Evolutionary conservation across 768 basidiomycete genomes (phyloP), one percentile per base, ranked within the genome.

Genomic region (Neoboletus magnificus): DNA sequence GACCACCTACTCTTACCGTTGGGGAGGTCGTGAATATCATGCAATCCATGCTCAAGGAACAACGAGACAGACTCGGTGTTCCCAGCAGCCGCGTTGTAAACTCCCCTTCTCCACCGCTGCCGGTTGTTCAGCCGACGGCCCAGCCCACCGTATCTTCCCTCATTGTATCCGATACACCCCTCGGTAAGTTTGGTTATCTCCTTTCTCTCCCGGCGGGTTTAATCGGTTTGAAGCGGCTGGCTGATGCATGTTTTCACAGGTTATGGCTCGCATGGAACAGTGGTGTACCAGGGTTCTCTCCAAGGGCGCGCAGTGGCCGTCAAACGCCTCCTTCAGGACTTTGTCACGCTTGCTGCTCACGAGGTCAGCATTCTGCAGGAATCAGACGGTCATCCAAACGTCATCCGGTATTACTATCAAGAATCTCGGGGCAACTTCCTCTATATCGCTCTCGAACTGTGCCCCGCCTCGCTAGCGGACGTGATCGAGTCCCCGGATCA

Each of bases 261-360:
- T 4, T 93, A 88, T 62, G 95, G 95, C 4, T 98, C 94, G 0
- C 94, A 98, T 66, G 97, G 97, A 7, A 99, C 97, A 0, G 90
- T 98, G 41, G 97, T 99, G 4, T 93, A 84, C 73, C 82, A 89
- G 66, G 97, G 96, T 4, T 89, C 93, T 9, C 82, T 98, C n/a
- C 96, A 98, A 75, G 94, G 93, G 0, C 87, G 97, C 49, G 89
- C 96, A 0, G 97, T 99, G 1, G 97, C 97, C n/a, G 94, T 99
- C 55, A 98, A 99, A 71, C 91, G 97, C 0, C 82, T 99, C 4
- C 81, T 98, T 8, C 89, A 87, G 62, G 95, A 98, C 71, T 98
- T 98, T 64, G 92, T 96, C 52, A 96, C 93, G 0, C 84, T 99
- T 36, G 95, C 95, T 8, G 80, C 86, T 3, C 90, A 94, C 46